These are phyloP conservation scores for Clathrospora elynae DNA, from an alignment of 2,329 filamentous ascomycete genomes.

Conservation along the genomic window DNA sequence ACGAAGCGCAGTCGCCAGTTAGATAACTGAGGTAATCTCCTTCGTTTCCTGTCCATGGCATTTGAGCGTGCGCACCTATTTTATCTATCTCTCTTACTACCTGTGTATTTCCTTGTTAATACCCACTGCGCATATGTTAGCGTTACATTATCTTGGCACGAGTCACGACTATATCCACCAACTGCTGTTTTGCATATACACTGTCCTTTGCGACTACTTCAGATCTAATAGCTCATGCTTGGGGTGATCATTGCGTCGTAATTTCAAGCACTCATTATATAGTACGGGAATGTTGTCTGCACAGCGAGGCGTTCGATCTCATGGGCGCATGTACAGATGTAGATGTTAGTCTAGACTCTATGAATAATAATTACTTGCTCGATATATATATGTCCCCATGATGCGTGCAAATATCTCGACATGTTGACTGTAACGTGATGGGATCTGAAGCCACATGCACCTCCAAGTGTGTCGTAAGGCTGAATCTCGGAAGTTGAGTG, in stretches of 20 bases:
- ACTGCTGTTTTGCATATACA: constrained; percentile 25
- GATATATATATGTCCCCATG: no score
- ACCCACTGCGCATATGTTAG: constrained; percentile 21
- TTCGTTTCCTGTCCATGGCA: constrained; percentile 10
- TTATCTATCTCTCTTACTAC: constrained; percentile 13
- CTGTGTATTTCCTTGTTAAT: constrained; percentile 27
- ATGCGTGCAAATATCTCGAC: no score
- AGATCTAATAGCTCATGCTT: constrained; percentile 41
- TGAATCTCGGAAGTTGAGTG: no score
- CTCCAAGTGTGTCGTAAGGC: no score
- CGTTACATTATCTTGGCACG: constrained; percentile 31
- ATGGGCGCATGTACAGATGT: constrained; percentile 3
- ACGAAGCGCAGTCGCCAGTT: constrained; percentile 35
- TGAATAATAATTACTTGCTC: no score
- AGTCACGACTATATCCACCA: constrained; percentile 31
- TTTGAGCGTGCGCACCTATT: constrained; percentile 19
- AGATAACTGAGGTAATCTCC: constrained; percentile 10
- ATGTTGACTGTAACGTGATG: no score
- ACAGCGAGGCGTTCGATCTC: constrained; percentile 1
- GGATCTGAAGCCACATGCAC: no score
- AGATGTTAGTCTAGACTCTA: not conserved
- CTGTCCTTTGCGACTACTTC: constrained; percentile 18
- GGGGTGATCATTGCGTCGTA: constrained; percentile 7
- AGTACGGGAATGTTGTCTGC: not conserved
- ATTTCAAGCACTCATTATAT: constrained; percentile 1